phyloP scores from a whole-genome alignment of 2,329 filamentous ascomycete species.

The Fusarium mexicanum region DNA sequence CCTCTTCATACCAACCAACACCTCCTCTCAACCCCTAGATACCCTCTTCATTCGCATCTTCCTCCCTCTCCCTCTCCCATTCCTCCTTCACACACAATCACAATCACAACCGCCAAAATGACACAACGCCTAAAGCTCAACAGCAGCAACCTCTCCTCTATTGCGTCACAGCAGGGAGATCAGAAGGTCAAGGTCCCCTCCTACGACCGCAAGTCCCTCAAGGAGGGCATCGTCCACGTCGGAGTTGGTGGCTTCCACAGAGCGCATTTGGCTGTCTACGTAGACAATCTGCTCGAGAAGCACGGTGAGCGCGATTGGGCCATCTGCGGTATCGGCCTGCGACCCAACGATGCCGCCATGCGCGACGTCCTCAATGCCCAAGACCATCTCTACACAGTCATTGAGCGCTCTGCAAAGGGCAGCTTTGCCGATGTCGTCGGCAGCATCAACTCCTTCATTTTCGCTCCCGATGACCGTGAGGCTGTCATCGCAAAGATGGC shows the following conservation, averaged over 20 bases:
- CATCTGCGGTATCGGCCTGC: constrained; percentile 62
- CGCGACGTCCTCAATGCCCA: constrained; percentile 59
- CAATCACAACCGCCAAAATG: constrained; percentile 11
- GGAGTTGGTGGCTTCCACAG: constrained; percentile 65
- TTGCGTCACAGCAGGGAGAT: constrained; percentile 35
- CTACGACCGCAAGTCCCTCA: constrained; percentile 57
- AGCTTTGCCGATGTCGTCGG: constrained; percentile 59
- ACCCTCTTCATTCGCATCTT: not conserved
- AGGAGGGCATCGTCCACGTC: constrained; percentile 64
- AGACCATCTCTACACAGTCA: constrained; percentile 63
- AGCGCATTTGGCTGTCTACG: constrained; percentile 62
- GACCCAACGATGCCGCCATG: constrained; percentile 61
- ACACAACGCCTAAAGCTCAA: constrained; percentile 42
- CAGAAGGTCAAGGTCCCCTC: constrained; percentile 47
- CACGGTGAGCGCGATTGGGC: constrained; percentile 57
- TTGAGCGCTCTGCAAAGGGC: constrained; percentile 63
- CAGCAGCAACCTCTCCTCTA: constrained; percentile 38
- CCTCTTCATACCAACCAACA: not conserved
- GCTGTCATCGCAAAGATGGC: constrained; percentile 65
- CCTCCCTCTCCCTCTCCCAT: not conserved
- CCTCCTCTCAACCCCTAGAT: not conserved
- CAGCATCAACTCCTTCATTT: constrained; percentile 63
- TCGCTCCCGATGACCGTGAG: constrained; percentile 61
- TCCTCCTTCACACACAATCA: not conserved
- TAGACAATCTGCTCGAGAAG: constrained; percentile 59